Evolutionary conservation across 2,329 filamentous ascomycete genomes (phyloP).

Genomic region (Colletotrichum gigasporum): DNA sequence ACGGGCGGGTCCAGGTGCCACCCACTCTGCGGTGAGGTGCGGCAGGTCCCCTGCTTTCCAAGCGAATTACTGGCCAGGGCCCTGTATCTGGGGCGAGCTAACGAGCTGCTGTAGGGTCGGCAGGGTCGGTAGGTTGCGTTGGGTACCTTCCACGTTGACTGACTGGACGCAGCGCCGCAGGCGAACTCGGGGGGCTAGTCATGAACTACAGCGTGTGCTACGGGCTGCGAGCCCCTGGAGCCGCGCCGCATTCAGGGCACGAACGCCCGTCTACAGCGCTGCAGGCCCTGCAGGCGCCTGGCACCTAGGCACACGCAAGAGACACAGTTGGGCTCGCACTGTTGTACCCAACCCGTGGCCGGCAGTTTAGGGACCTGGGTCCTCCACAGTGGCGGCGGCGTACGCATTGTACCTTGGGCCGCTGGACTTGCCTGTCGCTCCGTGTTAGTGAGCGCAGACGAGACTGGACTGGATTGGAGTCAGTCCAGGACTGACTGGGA

Average conservation of each 20-base stretch:
- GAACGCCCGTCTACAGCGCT: background rate
- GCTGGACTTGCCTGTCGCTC: background rate
- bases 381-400: constrained; percentile 4
- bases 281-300: background rate
- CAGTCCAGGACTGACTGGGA: too few relatives aligned
- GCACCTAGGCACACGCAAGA: background rate
- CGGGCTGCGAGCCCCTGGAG: background rate
- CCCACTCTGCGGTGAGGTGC: constrained; percentile 25
- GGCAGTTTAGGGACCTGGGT: constrained; percentile 10
- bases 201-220: background rate
- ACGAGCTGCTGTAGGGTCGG: constrained; percentile 8
- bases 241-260: background rate
- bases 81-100: constrained; percentile 28
- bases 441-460: too few relatives aligned
- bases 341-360: constrained; percentile 8
- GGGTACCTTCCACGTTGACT: too few relatives aligned
- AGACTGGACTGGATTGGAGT: constrained; percentile 9
- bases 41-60: constrained; percentile 8
- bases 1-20: constrained; percentile 28
- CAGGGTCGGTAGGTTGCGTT: constrained; percentile 9
- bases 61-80: constrained; percentile 15
- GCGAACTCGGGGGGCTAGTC: background rate
- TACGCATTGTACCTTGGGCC: background rate
- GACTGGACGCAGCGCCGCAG: too few relatives aligned
- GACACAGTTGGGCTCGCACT: constrained; percentile 22